Evolutionary conservation across 805 yeast species (phyloP).

Genomic region (Metschnikowia kofuensis): DNA sequence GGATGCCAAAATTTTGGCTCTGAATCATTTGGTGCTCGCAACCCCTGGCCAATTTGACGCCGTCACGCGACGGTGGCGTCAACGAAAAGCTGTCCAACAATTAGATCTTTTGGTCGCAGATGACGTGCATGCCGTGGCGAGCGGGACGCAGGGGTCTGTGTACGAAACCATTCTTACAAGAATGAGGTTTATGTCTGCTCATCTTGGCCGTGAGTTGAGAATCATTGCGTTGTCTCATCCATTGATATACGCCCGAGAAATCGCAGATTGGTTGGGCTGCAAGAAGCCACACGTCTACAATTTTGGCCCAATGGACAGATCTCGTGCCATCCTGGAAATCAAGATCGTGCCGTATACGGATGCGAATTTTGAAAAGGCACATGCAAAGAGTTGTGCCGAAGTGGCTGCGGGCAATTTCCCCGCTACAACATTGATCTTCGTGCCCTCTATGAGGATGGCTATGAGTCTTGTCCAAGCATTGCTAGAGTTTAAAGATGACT

Average conservation of each 20-base stretch:
- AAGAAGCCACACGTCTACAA: slow-evolving; percentile 59
- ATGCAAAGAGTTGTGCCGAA: slow-evolving; percentile 3
- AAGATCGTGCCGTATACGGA: slow-evolving; percentile 43
- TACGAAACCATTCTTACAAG: slow-evolving; percentile 75
- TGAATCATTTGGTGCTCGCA: slow-evolving; percentile 65
- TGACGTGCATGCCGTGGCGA: slow-evolving; percentile 66
- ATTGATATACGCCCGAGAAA: slow-evolving; percentile 69
- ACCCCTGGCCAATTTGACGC: slow-evolving; percentile 79
- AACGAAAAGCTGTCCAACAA: slow-evolving; percentile 62
- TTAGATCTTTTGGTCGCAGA: slow-evolving; percentile 72
- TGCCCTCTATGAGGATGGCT: slow-evolving; percentile 45
- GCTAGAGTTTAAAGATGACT: slow-evolving; percentile 3
- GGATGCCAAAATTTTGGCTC: slow-evolving; percentile 56
- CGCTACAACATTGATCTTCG: slow-evolving; percentile 41
- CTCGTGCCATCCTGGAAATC: slow-evolving; percentile 52
- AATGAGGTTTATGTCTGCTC: slow-evolving; percentile 65
- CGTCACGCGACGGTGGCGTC: slow-evolving; percentile 79
- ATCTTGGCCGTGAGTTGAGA: slow-evolving; percentile 53
- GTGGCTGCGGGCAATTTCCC: neutral
- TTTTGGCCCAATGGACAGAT: slow-evolving; percentile 62
- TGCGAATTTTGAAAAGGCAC: neutral
- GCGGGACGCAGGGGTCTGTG: slow-evolving; percentile 50
- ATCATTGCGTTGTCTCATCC: slow-evolving; percentile 70
- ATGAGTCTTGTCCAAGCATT: slow-evolving; percentile 6
- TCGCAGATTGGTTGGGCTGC: slow-evolving; percentile 87